phyloP scores from a whole-genome alignment of 2,329 filamentous ascomycete genomes.

The Fusarium goolgardi region DNA sequence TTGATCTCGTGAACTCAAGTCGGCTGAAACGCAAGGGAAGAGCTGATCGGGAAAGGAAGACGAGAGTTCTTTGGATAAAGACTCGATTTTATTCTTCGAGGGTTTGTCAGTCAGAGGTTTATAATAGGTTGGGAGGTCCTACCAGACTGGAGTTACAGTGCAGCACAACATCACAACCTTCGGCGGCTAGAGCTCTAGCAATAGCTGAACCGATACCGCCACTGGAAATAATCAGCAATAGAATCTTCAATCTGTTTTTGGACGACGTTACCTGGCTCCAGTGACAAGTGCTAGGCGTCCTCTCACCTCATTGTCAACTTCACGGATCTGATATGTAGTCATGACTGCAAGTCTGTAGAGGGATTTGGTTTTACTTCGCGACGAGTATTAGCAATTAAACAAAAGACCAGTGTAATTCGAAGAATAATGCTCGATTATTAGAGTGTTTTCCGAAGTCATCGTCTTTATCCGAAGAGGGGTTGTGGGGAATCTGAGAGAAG shows the following conservation, averaged over 20 bases:
- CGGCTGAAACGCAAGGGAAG: conserved; percentile 23
- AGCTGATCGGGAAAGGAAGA: conserved; percentile 3
- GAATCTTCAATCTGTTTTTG: accelerated
- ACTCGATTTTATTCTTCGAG: conserved; percentile 26
- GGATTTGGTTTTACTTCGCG: not conserved
- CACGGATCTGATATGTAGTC: conserved; percentile 22
- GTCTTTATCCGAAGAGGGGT: conserved; percentile 31
- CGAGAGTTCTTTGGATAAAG: conserved; percentile 7
- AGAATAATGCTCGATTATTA: not conserved
- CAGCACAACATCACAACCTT: conserved; percentile 33
- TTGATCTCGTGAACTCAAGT: conserved; percentile 24
- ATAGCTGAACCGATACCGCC: conserved; percentile 34
- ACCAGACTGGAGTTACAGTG: conserved; percentile 32
- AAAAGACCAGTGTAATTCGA: not conserved
- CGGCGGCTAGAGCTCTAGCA: conserved; percentile 16
- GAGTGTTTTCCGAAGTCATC: conserved; percentile 1
- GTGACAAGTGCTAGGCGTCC: conserved; percentile 33
- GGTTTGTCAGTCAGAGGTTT: accelerated
- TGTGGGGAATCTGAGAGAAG: conserved; percentile 5
- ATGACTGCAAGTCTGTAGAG: not conserved
- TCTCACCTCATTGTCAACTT: conserved; percentile 25
- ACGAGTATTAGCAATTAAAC: not conserved
- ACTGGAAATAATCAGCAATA: not conserved
- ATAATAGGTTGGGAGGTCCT: accelerated
- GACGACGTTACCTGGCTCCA: conserved; percentile 19